Conservation (phyloP, 2,329 filamentous ascomycete genomes). For the Aureobasidium sp. region DNA sequence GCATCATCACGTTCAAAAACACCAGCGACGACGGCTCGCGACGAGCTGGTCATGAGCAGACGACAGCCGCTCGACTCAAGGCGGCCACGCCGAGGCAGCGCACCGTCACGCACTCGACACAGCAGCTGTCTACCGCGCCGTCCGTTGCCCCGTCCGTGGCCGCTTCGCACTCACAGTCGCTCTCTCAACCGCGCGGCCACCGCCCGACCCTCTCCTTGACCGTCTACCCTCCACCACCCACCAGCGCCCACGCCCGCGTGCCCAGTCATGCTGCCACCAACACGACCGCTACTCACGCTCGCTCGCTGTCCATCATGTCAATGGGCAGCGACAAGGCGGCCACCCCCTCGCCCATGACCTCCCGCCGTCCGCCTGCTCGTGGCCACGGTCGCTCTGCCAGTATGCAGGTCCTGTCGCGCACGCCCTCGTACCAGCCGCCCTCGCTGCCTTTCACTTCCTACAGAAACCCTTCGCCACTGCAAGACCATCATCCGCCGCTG, state of each 20-base stretch:
- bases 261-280: constrained; percentile 10
- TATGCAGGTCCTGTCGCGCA: constrained; percentile 57
- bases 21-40: constrained; percentile 47
- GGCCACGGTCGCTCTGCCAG: constrained; percentile 74
- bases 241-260: neutral
- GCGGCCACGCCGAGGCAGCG: constrained; percentile 23
- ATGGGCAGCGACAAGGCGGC: constrained; percentile 38
- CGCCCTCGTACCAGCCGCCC: neutral
- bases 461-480: constrained; percentile 37
- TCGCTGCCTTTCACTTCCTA: constrained; percentile 12
- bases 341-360: constrained; percentile 19
- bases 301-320: constrained; percentile 45
- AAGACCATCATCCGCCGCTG: constrained; percentile 32
- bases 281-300: constrained; percentile 31
- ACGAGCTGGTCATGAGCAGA: constrained; percentile 24
- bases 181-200: constrained; percentile 46
- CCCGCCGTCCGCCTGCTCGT: constrained; percentile 42
- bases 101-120: constrained; percentile 33
- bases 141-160: constrained; percentile 20
- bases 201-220: constrained; percentile 59
- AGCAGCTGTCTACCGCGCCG: constrained; percentile 19
- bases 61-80: constrained; percentile 12
- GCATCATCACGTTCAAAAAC: constrained; percentile 95
- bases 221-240: constrained; percentile 29
- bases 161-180: neutral